phyloP scores from a whole-genome alignment of 2,329 filamentous ascomycete genomes.

The Ascosphaera acerosa region DNA sequence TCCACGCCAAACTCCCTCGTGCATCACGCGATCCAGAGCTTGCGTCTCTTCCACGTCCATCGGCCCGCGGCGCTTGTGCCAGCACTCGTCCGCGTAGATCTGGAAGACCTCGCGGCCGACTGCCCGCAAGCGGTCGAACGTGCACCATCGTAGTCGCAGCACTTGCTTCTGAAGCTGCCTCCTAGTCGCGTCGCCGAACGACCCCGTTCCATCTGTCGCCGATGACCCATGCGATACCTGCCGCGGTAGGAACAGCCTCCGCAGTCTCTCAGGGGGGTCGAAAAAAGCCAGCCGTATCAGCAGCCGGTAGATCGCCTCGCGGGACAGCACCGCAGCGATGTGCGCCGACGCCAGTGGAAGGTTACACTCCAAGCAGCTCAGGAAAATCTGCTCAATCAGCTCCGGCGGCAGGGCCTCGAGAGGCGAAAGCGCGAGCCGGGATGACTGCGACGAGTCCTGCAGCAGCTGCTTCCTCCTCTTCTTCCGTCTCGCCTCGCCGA shows the following conservation, averaged over 20 bases:
- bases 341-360: slow-evolving; percentile 18
- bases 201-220: too few relatives aligned
- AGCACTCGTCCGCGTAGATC: too few relatives aligned
- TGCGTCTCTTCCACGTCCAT: too few relatives aligned
- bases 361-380: slow-evolving; percentile 22
- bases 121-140: slow-evolving; percentile 11
- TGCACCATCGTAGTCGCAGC: slow-evolving; percentile 18
- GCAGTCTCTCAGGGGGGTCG: neutral
- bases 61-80: too few relatives aligned
- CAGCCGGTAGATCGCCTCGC: slow-evolving; percentile 16
- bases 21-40: too few relatives aligned
- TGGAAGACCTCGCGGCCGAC: too few relatives aligned
- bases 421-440: slow-evolving; percentile 8
- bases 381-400: slow-evolving; percentile 27
- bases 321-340: slow-evolving; percentile 17
- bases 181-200: too few relatives aligned
- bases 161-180: slow-evolving; percentile 15
- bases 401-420: slow-evolving; percentile 25
- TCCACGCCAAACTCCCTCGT: too few relatives aligned
- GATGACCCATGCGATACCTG: too few relatives aligned
- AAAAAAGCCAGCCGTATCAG: slow-evolving; percentile 18
- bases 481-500: neutral
- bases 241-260: neutral
- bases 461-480: too few relatives aligned
- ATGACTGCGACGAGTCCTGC: too few relatives aligned